Evolutionary conservation across 176 grass and related monocot species (phyloP).

Genomic region (Luzula sylvatica): DNA sequence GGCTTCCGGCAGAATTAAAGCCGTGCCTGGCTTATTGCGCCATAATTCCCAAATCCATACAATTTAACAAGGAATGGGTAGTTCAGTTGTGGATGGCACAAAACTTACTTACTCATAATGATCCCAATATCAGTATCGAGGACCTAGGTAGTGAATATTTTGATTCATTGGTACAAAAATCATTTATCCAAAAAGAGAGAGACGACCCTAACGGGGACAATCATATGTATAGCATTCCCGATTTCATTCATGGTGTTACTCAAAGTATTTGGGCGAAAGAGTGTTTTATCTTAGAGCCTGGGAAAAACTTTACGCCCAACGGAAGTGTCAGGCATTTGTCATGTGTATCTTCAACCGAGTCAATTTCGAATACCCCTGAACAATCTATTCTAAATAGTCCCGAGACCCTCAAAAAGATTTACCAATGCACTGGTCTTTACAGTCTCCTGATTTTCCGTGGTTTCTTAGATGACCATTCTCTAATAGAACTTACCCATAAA

Average conservation of each 20-base stretch:
- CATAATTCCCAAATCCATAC: constrained; percentile 15
- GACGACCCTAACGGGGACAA: neutral
- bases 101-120: constrained; percentile 6
- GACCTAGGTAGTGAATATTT: constrained; percentile 18
- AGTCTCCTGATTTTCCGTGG: constrained; percentile 28
- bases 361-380: neutral
- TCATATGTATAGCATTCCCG: constrained; percentile 15
- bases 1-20: constrained; percentile 26
- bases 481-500: neutral
- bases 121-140: constrained; percentile 3
- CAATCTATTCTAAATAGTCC: no score
- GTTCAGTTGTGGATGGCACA: constrained; percentile 46
- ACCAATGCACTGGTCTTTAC: neutral
- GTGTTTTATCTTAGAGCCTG: constrained; percentile 11
- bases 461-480: neutral
- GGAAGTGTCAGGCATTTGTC: constrained; percentile 18
- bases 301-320: neutral
- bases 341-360: neutral
- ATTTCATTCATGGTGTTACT: constrained; percentile 9
- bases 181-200: constrained; percentile 12
- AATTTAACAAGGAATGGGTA: constrained; percentile 33
- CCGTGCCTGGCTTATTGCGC: constrained; percentile 41
- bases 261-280: constrained; percentile 1
- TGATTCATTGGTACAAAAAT: constrained; percentile 8
- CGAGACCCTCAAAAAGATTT: constrained; percentile 10